Evolutionary conservation across 208 protist genomes (phyloP).

Genomic region (Angomonas ambiguus): DNA sequence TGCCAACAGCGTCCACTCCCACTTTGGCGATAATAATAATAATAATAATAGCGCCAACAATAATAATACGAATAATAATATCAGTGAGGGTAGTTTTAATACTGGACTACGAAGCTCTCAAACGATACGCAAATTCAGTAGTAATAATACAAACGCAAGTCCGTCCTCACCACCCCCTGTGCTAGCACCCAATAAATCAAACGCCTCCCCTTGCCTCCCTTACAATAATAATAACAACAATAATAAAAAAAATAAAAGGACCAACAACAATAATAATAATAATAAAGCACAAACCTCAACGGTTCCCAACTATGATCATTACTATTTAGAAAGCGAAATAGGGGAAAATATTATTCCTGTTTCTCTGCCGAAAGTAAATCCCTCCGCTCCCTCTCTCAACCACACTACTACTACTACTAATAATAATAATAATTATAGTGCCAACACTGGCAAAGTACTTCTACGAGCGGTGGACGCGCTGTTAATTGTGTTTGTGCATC

Average conservation of each 20-base stretch:
- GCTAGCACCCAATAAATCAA: too few species aligned
- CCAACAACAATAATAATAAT: background rate
- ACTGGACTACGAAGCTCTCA: too few species aligned
- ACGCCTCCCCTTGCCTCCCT: too few species aligned
- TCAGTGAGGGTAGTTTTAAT: too few species aligned
- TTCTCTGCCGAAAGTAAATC: too few species aligned
- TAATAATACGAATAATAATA: too few species aligned
- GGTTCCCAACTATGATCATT: conserved; percentile 4
- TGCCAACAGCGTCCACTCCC: background rate
- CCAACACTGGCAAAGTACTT: background rate
- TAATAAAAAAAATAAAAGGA: conserved; percentile 2
- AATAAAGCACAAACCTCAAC: too few species aligned
- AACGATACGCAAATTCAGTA: too few species aligned
- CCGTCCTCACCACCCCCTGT: too few species aligned
- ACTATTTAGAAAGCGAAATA: conserved; percentile 4
- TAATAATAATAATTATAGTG: background rate
- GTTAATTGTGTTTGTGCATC: conserved; percentile 28
- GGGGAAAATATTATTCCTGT: background rate
- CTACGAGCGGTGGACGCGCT: background rate
- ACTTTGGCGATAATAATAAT: background rate
- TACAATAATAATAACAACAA: conserved; percentile 1
- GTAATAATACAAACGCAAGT: background rate
- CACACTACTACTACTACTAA: background rate
- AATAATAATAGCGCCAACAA: background rate
- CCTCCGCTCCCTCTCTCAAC: too few species aligned